Conservation (phyloP, 2,329 filamentous ascomycete genomes). For the Cryphonectria japonica region DNA sequence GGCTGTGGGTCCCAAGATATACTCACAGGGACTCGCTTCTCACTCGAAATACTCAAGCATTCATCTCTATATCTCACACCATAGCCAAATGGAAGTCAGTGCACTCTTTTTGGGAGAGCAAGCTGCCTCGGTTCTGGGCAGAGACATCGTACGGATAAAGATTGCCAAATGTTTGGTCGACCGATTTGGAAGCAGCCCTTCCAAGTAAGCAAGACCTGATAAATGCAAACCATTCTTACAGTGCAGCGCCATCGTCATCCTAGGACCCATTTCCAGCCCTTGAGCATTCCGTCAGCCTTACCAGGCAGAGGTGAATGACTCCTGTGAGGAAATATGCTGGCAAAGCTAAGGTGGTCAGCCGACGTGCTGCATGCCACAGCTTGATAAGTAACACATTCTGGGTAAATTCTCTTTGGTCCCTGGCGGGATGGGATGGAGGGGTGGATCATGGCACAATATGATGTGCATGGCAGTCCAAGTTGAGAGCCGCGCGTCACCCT, state of each 20-base stretch:
- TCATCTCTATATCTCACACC: background rate
- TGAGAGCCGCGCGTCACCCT: constrained; percentile 13
- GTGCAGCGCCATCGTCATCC: background rate
- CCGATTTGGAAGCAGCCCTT: background rate
- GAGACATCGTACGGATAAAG: background rate
- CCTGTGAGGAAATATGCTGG: background rate
- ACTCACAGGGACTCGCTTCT: background rate
- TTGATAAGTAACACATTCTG: background rate
- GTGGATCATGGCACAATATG: background rate
- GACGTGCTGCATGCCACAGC: background rate
- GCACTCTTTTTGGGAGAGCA: background rate
- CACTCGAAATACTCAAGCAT: background rate
- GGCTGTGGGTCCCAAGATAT: background rate
- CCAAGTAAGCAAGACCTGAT: background rate
- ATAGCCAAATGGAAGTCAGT: background rate
- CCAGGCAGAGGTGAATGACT: background rate
- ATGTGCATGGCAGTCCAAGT: constrained; percentile 6
- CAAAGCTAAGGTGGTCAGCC: background rate
- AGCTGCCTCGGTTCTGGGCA: no score
- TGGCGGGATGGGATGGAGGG: background rate
- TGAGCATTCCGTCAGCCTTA: background rate
- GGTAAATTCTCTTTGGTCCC: background rate
- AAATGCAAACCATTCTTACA: background rate
- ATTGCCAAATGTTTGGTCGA: background rate
- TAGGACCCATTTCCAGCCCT: background rate